phyloP scores from a whole-genome alignment of 2,329 filamentous ascomycete species.

The Fusarium vanettenii region DNA sequence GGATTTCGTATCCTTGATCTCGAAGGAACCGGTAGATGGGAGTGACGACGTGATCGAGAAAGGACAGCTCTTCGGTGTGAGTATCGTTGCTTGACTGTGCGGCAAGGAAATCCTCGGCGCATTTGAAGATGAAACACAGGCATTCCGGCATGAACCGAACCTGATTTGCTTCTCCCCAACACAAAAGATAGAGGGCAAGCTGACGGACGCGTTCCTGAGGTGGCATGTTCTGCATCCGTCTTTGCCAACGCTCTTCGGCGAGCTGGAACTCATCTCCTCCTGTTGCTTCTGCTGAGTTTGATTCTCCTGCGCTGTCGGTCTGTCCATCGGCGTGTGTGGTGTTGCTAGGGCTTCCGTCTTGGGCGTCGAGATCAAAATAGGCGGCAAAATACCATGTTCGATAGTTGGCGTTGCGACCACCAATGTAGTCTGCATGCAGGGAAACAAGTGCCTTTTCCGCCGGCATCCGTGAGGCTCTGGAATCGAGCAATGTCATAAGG shows the following conservation, averaged over 20 bases:
- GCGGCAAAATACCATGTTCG: neutral
- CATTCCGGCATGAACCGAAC: neutral
- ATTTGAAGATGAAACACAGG: neutral
- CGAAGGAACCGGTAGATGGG: neutral
- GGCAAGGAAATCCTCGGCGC: neutral
- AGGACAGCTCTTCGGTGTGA: neutral
- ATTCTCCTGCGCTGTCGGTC: neutral
- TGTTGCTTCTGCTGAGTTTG: neutral
- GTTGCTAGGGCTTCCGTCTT: neutral
- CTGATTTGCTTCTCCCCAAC: neutral
- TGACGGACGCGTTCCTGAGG: neutral
- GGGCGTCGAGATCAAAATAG: neutral
- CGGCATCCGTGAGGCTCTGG: neutral
- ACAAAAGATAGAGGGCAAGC: neutral
- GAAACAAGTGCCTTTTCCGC: neutral
- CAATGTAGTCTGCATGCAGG: neutral
- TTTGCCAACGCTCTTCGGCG: neutral
- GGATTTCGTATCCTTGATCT: neutral
- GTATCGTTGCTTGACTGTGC: neutral
- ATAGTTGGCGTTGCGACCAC: neutral
- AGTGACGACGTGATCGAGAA: neutral
- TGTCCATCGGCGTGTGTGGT: neutral
- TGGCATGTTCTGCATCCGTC: neutral
- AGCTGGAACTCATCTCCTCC: neutral
- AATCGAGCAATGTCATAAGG: neutral